Evolutionary conservation across 805 yeast genomes (phyloP).

Genomic region (Cyberlindnera americana): DNA sequence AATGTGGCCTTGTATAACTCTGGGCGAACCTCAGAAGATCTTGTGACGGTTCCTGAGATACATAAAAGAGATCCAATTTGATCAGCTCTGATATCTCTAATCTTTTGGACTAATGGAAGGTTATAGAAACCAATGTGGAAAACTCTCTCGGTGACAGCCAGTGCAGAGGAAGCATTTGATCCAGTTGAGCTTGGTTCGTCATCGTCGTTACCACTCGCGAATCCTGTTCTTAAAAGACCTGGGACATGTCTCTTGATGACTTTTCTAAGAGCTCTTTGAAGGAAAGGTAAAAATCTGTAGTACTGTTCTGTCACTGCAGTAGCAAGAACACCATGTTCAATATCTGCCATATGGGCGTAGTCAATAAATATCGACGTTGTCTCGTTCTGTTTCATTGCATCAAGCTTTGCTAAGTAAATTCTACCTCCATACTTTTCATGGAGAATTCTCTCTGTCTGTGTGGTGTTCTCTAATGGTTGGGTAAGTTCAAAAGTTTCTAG

Average conservation of each 20-base stretch:
- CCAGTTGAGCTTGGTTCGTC: constrained; percentile 27
- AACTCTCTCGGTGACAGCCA: constrained; percentile 60
- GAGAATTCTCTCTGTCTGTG: constrained; percentile 29
- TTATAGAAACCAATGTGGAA: constrained; percentile 89
- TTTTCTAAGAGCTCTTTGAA: constrained; percentile 68
- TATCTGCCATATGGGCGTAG: constrained; percentile 67
- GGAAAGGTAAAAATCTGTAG: constrained; percentile 86
- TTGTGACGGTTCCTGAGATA: constrained; percentile 91
- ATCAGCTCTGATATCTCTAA: constrained; percentile 87
- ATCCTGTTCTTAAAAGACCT: constrained; percentile 48
- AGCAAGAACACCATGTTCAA: constrained; percentile 85
- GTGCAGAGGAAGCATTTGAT: constrained; percentile 38
- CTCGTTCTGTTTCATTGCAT: constrained; percentile 74
- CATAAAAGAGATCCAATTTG: constrained; percentile 81
- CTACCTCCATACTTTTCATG: constrained; percentile 47
- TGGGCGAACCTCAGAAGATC: constrained; percentile 95
- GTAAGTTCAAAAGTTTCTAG: constrained; percentile 58
- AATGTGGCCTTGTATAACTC: constrained; percentile 85
- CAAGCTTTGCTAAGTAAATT: constrained; percentile 74
- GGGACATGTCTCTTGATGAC: constrained; percentile 78
- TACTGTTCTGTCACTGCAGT: constrained; percentile 88
- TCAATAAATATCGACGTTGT: constrained; percentile 79
- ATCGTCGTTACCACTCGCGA: constrained; percentile 20
- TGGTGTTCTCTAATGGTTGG: constrained; percentile 28
- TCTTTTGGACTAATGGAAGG: constrained; percentile 74